These are phyloP conservation scores for Solanum hybrid DNA, from an alignment of 305 asterid genomes.

Conservation along the genomic window DNA sequence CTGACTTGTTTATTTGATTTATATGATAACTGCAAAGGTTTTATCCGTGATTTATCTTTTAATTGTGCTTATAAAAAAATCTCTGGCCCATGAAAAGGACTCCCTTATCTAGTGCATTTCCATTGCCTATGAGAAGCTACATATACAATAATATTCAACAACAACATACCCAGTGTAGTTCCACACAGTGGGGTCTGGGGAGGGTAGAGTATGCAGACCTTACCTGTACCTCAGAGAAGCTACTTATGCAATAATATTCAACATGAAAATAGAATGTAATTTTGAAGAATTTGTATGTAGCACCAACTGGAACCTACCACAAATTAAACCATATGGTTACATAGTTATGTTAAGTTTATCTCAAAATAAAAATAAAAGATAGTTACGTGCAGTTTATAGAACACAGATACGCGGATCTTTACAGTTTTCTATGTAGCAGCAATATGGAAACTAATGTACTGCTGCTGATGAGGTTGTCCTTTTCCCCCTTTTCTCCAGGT, in stretches of 20 bases:
- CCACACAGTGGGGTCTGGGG: neutral
- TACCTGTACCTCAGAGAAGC: neutral
- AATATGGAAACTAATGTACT: neutral
- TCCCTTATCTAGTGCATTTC: neutral
- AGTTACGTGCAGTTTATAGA: neutral
- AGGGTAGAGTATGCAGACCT: neutral
- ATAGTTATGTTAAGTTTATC: neutral
- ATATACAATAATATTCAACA: neutral
- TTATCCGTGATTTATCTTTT: neutral
- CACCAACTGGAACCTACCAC: neutral
- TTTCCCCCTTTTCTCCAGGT: conserved; percentile 31
- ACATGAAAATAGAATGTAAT: neutral
- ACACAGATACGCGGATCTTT: neutral
- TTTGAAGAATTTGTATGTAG: neutral
- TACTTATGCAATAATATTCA: neutral
- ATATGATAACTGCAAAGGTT: neutral
- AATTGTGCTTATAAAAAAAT: neutral
- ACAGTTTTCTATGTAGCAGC: neutral
- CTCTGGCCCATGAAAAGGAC: neutral
- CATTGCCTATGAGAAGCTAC: neutral
- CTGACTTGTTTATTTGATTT: neutral
- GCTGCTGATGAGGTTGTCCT: conserved; percentile 5
- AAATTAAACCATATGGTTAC: neutral
- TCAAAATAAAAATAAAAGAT: neutral
- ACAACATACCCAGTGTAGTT: neutral